phyloP scores from a whole-genome alignment of 2,329 filamentous ascomycete genomes.

The Elsinoe ampelina region DNA sequence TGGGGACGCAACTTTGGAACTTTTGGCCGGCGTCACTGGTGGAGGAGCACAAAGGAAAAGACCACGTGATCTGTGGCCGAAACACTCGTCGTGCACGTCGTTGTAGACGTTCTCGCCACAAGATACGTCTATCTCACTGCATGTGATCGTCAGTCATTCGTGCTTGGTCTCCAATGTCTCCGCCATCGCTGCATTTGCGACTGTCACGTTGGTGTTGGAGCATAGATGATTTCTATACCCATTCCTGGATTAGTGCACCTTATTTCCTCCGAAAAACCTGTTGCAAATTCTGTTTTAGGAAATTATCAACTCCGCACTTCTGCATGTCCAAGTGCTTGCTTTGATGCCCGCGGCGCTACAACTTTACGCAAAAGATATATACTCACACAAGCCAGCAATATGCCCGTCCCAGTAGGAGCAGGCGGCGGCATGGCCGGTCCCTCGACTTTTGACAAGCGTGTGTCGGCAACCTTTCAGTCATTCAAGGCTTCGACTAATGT shows the following conservation, averaged over 20 bases:
- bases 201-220: too few relatives aligned
- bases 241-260: background rate
- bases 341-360: background rate
- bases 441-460: slow-evolving; percentile 64
- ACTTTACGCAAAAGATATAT: background rate
- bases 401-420: slow-evolving; percentile 47
- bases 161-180: too few relatives aligned
- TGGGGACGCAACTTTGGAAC: too few relatives aligned
- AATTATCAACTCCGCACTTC: background rate
- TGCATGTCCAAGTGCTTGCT: background rate
- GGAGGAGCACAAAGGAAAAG: background rate
- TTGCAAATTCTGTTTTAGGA: background rate
- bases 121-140: too few relatives aligned
- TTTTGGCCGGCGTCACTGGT: slow-evolving; percentile 1
- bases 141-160: too few relatives aligned
- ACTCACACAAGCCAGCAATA: slow-evolving; percentile 21
- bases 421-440: slow-evolving; percentile 44
- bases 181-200: too few relatives aligned
- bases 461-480: slow-evolving; percentile 21
- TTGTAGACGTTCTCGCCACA: too few relatives aligned
- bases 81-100: background rate
- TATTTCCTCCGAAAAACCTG: background rate
- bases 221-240: too few relatives aligned
- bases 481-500: slow-evolving; percentile 25
- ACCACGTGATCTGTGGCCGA: background rate